These are phyloP conservation scores for Wallacemonas rigidus DNA, from an alignment of 208 protist genomes.

Conservation along the genomic window DNA sequence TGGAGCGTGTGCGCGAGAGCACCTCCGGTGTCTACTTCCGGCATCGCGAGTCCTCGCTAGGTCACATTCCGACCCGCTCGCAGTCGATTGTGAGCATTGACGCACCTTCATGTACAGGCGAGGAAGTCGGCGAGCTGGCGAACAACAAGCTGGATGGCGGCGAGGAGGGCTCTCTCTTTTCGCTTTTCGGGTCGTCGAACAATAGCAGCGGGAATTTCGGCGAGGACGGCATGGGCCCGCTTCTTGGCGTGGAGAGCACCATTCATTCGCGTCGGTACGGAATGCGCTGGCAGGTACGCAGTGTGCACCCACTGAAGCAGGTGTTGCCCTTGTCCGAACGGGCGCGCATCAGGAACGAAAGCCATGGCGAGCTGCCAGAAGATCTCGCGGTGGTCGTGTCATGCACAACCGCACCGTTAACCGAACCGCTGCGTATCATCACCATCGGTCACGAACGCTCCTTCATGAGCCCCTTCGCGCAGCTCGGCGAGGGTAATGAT, in stretches of 20 bases:
- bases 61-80: neutral
- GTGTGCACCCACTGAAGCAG: slow-evolving; percentile 15
- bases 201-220: slow-evolving; percentile 13
- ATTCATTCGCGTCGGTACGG: neutral
- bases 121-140: neutral
- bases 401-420: slow-evolving; percentile 20
- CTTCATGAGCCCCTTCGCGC: slow-evolving; percentile 46
- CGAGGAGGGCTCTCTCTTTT: neutral
- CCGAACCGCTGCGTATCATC: slow-evolving; percentile 26
- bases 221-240: neutral
- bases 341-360: slow-evolving; percentile 15
- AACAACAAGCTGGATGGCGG: neutral
- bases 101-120: neutral
- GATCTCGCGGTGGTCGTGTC: slow-evolving; percentile 41
- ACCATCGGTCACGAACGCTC: slow-evolving; percentile 57
- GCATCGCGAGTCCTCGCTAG: neutral
- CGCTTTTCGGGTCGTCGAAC: slow-evolving; percentile 3
- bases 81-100: slow-evolving; percentile 17
- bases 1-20: slow-evolving; percentile 23
- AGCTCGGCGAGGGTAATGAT: slow-evolving; percentile 22
- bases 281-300: slow-evolving; percentile 13
- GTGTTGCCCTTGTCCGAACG: slow-evolving; percentile 13
- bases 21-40: slow-evolving; percentile 24
- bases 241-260: neutral
- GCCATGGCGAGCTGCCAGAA: slow-evolving; percentile 16